These are phyloP conservation scores for Chaetomium strumarium DNA, from an alignment of 2,329 filamentous ascomycete genomes.

Conservation along the genomic window DNA sequence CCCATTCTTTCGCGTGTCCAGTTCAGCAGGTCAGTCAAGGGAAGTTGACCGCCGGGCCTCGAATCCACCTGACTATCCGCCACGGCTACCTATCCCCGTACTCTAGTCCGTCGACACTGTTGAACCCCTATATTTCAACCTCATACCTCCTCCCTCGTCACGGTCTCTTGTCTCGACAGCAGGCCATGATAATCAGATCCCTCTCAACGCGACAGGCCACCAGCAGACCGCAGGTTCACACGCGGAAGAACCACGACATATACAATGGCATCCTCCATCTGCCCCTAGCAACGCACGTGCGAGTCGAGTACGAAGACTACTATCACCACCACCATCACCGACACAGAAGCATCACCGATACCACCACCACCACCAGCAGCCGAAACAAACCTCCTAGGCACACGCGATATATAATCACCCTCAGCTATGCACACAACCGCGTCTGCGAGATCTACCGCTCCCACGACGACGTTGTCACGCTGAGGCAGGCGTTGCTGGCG, in stretches of 20 bases:
- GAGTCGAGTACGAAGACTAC: constrained; percentile 1
- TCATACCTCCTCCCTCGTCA: neutral
- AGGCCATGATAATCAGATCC: neutral
- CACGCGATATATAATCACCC: constrained; percentile 25
- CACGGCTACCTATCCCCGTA: too few relatives aligned
- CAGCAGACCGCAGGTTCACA: constrained; percentile 28
- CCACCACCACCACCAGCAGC: neutral
- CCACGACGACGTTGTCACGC: constrained; percentile 25
- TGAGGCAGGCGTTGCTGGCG: constrained; percentile 9
- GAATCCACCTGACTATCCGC: too few relatives aligned
- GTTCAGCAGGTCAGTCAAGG: too few relatives aligned
- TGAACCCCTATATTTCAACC: neutral
- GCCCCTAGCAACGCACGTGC: constrained; percentile 24
- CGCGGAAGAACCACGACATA: constrained; percentile 28
- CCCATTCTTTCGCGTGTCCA: too few relatives aligned
- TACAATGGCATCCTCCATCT: constrained; percentile 27
- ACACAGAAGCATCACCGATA: too few relatives aligned
- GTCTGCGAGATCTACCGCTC: constrained; percentile 29
- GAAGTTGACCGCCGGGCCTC: too few relatives aligned
- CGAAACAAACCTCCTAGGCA: neutral
- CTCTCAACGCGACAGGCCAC: constrained; percentile 3
- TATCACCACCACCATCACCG: neutral
- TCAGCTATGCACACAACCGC: constrained; percentile 29
- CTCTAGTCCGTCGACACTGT: too few relatives aligned
- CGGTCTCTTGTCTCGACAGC: neutral